Evolutionary conservation across 257 asterid genomes (phyloP).

Genomic region (Dorcoceras hygrometricum): DNA sequence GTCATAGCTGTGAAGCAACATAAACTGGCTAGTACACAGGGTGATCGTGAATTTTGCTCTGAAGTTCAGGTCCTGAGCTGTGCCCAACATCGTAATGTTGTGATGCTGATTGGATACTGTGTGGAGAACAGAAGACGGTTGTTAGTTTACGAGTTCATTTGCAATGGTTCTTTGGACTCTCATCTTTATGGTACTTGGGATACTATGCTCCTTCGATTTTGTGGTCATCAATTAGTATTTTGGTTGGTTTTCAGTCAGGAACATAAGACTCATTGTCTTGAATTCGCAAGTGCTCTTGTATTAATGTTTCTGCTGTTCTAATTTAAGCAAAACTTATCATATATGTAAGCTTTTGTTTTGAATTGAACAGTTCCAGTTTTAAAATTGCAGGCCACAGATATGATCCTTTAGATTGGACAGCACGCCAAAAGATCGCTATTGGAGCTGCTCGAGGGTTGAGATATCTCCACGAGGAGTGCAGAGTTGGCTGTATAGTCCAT

Average conservation of each 20-base stretch:
- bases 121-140: constrained; percentile 66
- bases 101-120: constrained; percentile 84
- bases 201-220: background rate
- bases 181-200: constrained; percentile 67
- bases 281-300: background rate
- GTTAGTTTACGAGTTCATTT: constrained; percentile 80
- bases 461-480: constrained; percentile 92
- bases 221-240: no score
- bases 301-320: background rate
- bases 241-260: background rate
- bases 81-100: constrained; percentile 95
- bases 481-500: constrained; percentile 92
- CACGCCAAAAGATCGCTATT: constrained; percentile 66
- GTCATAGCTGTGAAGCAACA: constrained; percentile 83
- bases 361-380: constrained; percentile 1
- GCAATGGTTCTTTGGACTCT: constrained; percentile 84
- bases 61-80: constrained; percentile 89
- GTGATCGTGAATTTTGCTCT: constrained; percentile 86
- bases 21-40: constrained; percentile 71
- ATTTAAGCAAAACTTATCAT: background rate
- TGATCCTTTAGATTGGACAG: constrained; percentile 59
- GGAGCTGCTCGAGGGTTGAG: constrained; percentile 96
- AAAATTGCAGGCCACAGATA: constrained; percentile 40
- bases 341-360: constrained; percentile 5
- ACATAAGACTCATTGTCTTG: background rate